A percentile compares a stretch with the other conserved stretches of the same genome.
Conservation (phyloP, 2,329 filamentous ascomycete genomes). For the Fonsecaea nubica region DNA sequence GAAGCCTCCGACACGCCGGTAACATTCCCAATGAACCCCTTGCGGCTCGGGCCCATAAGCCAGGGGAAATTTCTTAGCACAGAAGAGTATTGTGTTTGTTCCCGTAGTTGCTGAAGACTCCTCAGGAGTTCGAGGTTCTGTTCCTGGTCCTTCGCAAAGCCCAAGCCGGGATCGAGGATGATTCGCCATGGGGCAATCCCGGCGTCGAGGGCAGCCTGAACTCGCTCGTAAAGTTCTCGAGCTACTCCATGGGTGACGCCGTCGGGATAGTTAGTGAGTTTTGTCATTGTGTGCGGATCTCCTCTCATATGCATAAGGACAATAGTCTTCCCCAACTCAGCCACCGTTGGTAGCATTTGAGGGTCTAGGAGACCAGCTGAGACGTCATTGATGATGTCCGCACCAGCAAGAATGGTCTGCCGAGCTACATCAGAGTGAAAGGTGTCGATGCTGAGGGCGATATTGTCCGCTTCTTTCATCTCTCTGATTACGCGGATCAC, state of each 20-base stretch:
- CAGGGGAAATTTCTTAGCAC: conserved; percentile 74
- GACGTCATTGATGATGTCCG: conserved; percentile 94
- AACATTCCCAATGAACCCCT: conserved; percentile 83
- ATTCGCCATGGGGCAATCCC: conserved; percentile 93
- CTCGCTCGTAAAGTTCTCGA: conserved; percentile 70
- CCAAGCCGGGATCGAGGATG: conserved; percentile 89
- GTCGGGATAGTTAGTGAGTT: conserved; percentile 70
- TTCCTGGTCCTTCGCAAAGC: conserved; percentile 82
- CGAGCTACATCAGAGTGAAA: conserved; percentile 85
- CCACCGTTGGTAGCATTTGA: conserved; percentile 81
- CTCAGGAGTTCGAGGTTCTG: conserved; percentile 85
- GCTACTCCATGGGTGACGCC: conserved; percentile 71
- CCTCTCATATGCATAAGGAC: conserved; percentile 94
- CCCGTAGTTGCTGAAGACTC: conserved; percentile 67
- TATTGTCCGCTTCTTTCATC: conserved; percentile 62
- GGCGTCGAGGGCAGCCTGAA: conserved; percentile 76
- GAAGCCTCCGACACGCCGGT: conserved; percentile 75
- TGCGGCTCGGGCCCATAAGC: conserved; percentile 87
- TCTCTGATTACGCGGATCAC: conserved; percentile 74
- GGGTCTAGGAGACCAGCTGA: conserved; percentile 80
- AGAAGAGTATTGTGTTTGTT: conserved; percentile 69
- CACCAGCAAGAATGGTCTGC: conserved; percentile 76
- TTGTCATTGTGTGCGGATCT: conserved; percentile 79
- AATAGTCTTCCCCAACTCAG: conserved; percentile 77
- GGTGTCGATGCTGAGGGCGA: conserved; percentile 89